Percentiles rank a stretch among this genome's conserved stretches.
These are phyloP conservation scores for Xylaria hypoxylon DNA, from an alignment of 2,329 filamentous ascomycete genomes.

Conservation along the genomic window DNA sequence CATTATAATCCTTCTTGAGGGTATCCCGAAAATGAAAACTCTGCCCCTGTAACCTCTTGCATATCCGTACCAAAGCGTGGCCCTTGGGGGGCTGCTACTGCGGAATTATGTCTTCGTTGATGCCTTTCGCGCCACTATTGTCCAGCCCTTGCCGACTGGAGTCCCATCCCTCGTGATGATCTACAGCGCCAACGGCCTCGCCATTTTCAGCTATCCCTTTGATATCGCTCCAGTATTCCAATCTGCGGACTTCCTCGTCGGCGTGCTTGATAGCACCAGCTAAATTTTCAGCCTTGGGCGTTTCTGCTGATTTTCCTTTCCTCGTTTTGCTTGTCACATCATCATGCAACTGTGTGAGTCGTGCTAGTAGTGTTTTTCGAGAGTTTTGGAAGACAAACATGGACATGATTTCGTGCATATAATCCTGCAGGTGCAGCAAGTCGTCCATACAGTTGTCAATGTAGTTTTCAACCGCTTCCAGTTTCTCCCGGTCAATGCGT, in stretches of 20 bases:
- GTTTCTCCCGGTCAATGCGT: conserved; percentile 90
- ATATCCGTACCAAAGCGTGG: background rate
- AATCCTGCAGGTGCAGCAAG: conserved; percentile 76
- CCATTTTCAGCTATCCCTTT: conserved; percentile 73
- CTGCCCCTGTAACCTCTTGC: conserved; percentile 7
- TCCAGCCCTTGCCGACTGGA: conserved; percentile 64
- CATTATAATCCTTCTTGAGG: conserved; percentile 23
- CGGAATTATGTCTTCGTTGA: conserved; percentile 39
- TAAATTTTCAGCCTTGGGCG: conserved; percentile 72
- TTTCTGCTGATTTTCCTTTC: conserved; percentile 49
- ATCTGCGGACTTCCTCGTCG: conserved; percentile 80
- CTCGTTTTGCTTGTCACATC: conserved; percentile 51
- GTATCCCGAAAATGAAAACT: conserved; percentile 32
- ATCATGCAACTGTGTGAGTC: conserved; percentile 74
- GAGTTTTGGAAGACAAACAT: conserved; percentile 92
- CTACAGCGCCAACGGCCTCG: conserved; percentile 59
- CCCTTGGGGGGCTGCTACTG: conserved; percentile 17
- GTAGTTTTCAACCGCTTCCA: conserved; percentile 84
- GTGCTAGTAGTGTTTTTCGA: conserved; percentile 77
- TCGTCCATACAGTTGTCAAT: conserved; percentile 81
- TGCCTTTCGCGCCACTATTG: conserved; percentile 58
- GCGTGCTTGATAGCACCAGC: conserved; percentile 79
- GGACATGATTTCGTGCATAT: conserved; percentile 87
- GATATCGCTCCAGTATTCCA: conserved; percentile 91
- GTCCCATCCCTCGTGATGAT: conserved; percentile 57